Base-by-base conservation (phyloP, 2,329 filamentous ascomycete species). In the Aspergillus jensenii region DNA sequence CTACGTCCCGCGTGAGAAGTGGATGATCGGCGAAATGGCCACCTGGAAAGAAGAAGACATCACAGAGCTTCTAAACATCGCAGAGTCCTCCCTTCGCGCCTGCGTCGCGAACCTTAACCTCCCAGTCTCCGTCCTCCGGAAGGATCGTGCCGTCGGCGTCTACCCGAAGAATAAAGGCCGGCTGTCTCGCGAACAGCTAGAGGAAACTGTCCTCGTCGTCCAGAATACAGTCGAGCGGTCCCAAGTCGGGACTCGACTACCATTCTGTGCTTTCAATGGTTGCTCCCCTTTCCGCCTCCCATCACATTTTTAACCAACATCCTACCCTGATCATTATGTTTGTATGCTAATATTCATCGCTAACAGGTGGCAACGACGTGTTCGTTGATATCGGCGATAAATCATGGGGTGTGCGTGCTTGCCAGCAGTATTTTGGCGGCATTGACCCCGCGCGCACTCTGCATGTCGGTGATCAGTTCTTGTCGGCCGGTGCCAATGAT, bases 341-440 rank as follows among this genome's bases (percentile, higher is more conserved):
- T 27, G 40, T 31, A 45, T 37, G 33, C 54, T 56, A 51, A 56
- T 39, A 2, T 25, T 9, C 14, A 17, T 51, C 31, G 3, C 9
- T 14, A 39, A 12, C 37, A 83, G 81, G 93, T 54, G 95, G 95
- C 11, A 93, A 95, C 61, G 95, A 99, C 73, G 92, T 98, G 43
- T 99, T 99, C 76, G 93, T 99, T 54, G 95, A 99, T 73, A 97
- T 99, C 69, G 95, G 95, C 56, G 95, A 99, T 78, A 99, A 99
- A 78, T 92, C 89, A 53, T 96, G 93, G 90, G 95, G 95, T 63
- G 95, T 99, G 3, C 83, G 90, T 35, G 91, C 93, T 4, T 97
- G 93, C 72, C 95, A 99, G 78, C 84, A 88, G 58, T 96, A 91
- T 80, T 96, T 97, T 72, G 90, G 89, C 4, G 85, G 81, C 1